A percentile compares a stretch with the other conserved stretches of the same genome.
These are phyloP conservation scores for Psilocybe cubensis DNA, from an alignment of 768 basidiomycete genomes.

Conservation along the genomic window DNA sequence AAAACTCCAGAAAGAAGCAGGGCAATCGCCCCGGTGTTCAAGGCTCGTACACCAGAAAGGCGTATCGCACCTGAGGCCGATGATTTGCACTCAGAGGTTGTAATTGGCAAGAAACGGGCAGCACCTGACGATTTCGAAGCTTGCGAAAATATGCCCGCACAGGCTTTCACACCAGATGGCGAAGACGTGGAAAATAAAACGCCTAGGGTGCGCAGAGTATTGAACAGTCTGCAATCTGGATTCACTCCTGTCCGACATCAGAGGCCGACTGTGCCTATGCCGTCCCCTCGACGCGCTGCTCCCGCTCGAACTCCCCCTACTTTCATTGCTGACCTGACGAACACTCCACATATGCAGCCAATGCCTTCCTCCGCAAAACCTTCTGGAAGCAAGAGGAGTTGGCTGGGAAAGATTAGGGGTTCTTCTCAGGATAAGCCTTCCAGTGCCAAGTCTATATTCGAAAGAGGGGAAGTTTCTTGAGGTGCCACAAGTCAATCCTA, in stretches of 20 bases:
- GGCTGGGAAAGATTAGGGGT: constrained; percentile 74
- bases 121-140: constrained; percentile 79
- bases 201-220: constrained; percentile 63
- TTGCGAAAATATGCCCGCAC: constrained; percentile 57
- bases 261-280: constrained; percentile 39
- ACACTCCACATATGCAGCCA: constrained; percentile 50
- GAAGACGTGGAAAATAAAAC: constrained; percentile 47
- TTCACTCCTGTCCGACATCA: constrained; percentile 74
- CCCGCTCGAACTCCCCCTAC: constrained; percentile 35
- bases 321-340: constrained; percentile 63
- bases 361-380: constrained; percentile 41
- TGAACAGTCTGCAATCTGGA: constrained; percentile 62
- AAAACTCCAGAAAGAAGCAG: constrained; percentile 57
- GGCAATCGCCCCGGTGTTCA: constrained; percentile 48
- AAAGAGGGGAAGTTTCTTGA: constrained; percentile 23
- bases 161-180: constrained; percentile 63
- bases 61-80: constrained; percentile 28
- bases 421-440: constrained; percentile 31
- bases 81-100: constrained; percentile 35
- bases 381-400: constrained; percentile 54
- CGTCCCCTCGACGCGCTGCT: constrained; percentile 53
- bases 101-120: constrained; percentile 71
- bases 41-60: constrained; percentile 54
- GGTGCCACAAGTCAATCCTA: neutral
- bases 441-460: constrained; percentile 17